Percentiles rank a stretch among this genome's conserved stretches.
phyloP scores from a whole-genome alignment of 371 early-diverging fungal genomes.

The Mucor velutinosus region DNA sequence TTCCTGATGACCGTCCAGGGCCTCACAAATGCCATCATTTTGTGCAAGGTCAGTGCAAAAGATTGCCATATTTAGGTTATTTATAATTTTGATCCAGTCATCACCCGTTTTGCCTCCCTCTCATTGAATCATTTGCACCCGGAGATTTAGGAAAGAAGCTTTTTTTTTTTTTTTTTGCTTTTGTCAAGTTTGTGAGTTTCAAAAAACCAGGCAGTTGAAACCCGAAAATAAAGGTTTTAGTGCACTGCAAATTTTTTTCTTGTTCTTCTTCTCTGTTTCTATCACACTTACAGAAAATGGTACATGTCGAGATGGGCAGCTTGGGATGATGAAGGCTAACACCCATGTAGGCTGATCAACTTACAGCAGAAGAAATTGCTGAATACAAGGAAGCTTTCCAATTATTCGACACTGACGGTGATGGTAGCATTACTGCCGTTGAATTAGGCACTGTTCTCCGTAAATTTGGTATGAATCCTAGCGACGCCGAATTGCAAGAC shows the following conservation, averaged over 20 bases:
- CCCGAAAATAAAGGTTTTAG: neutral
- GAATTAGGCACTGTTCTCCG: constrained; percentile 47
- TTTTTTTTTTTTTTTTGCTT: too few relatives aligned
- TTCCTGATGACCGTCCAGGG: neutral
- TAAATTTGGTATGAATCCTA: constrained; percentile 68
- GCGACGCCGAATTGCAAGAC: constrained; percentile 76
- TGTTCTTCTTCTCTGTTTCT: neutral
- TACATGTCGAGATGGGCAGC: neutral
- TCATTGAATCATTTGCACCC: neutral
- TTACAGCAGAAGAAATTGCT: constrained; percentile 48
- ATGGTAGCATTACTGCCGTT: constrained; percentile 45
- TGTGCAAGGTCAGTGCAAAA: neutral
- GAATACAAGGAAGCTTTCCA: constrained; percentile 52
- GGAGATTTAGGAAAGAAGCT: neutral
- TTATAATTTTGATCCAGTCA: neutral
- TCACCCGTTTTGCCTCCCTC: neutral
- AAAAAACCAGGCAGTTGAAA: neutral
- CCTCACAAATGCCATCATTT: neutral
- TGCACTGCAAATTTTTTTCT: neutral
- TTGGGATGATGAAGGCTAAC: neutral
- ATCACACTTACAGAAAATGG: neutral
- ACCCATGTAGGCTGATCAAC: constrained; percentile 43
- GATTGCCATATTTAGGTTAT: neutral
- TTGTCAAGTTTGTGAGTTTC: neutral
- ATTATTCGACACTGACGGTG: constrained; percentile 52